phyloP scores from a whole-genome alignment of 495 filamentous ascomycete genomes.

The Xylaria palmicola region DNA sequence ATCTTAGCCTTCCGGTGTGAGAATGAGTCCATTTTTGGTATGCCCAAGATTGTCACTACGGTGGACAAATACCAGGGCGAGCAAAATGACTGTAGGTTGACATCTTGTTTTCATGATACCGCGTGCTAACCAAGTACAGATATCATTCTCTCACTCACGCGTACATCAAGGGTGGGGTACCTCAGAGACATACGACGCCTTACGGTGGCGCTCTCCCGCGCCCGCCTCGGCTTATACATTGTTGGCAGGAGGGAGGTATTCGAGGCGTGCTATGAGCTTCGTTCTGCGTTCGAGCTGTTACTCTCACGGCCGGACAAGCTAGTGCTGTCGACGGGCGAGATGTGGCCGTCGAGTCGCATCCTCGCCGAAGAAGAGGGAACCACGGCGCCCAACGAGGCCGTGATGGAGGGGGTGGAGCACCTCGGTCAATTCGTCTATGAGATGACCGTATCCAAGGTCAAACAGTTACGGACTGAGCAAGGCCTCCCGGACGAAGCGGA shows the following conservation, averaged over 20 bases:
- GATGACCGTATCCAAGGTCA: slow-evolving; percentile 85
- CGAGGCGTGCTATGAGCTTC: slow-evolving; percentile 82
- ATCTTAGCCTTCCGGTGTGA: slow-evolving; percentile 83
- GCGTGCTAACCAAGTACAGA: slow-evolving; percentile 52
- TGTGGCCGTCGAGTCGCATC: slow-evolving; percentile 70
- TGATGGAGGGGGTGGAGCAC: slow-evolving; percentile 92
- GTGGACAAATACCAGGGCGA: slow-evolving; percentile 99
- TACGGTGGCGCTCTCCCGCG: slow-evolving; percentile 94
- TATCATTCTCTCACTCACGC: slow-evolving; percentile 86
- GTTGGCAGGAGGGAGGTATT: slow-evolving; percentile 89
- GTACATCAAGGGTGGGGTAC: slow-evolving; percentile 88
- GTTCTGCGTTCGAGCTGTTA: slow-evolving; percentile 74
- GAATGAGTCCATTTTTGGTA: slow-evolving; percentile 80
- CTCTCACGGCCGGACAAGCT: slow-evolving; percentile 77
- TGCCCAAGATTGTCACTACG: slow-evolving; percentile 87
- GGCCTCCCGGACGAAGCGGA: slow-evolving; percentile 29
- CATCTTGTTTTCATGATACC: not conserved
- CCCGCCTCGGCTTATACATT: slow-evolving; percentile 88
- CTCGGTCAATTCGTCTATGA: slow-evolving; percentile 95
- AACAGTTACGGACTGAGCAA: slow-evolving; percentile 46
- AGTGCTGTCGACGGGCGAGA: slow-evolving; percentile 75
- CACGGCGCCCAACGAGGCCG: slow-evolving; percentile 46
- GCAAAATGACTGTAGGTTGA: slow-evolving; percentile 91
- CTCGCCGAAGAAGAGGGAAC: slow-evolving; percentile 58
- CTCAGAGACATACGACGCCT: slow-evolving; percentile 90